These are phyloP conservation scores for Neocucurbitaria cava DNA, from an alignment of 2,329 filamentous ascomycete genomes.

Conservation along the genomic window DNA sequence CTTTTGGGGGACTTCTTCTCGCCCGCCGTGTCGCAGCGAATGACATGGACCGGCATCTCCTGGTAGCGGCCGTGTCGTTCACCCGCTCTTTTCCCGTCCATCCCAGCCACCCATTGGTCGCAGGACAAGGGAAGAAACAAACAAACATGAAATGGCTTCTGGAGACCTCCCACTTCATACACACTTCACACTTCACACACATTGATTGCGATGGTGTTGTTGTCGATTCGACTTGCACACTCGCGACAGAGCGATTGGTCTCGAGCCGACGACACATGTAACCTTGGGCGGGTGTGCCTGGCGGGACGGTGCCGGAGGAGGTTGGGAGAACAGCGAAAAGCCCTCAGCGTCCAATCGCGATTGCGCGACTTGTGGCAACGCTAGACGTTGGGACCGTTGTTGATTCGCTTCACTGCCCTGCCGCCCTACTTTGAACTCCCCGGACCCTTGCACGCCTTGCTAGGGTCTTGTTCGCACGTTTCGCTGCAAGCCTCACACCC, in stretches of 20 bases:
- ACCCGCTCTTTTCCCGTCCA: slow-evolving; percentile 19
- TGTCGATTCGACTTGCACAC: slow-evolving; percentile 9
- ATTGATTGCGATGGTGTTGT: slow-evolving; percentile 12
- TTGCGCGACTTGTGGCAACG: slow-evolving; percentile 15
- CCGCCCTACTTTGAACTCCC: slow-evolving; percentile 20
- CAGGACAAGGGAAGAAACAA: slow-evolving; percentile 27
- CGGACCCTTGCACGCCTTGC: slow-evolving; percentile 19
- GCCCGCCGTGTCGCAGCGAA: slow-evolving; percentile 24
- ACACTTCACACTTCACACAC: too few relatives aligned
- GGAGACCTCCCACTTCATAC: slow-evolving; percentile 15
- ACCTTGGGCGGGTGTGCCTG: slow-evolving; percentile 22
- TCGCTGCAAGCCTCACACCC: slow-evolving; percentile 31
- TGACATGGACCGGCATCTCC: slow-evolving; percentile 27
- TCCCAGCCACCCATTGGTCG: slow-evolving; percentile 22
- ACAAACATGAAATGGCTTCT: slow-evolving; percentile 31
- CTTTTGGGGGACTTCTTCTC: slow-evolving; percentile 22
- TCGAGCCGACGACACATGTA: slow-evolving; percentile 14
- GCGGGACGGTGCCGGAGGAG: slow-evolving; percentile 12
- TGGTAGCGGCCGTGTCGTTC: slow-evolving; percentile 17
- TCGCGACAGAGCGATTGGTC: slow-evolving; percentile 15
- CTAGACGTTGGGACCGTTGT: slow-evolving; percentile 25
- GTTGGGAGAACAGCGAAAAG: slow-evolving; percentile 12
- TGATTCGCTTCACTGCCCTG: slow-evolving; percentile 36
- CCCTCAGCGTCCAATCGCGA: too few relatives aligned
- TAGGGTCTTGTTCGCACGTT: slow-evolving; percentile 18